Base-by-base conservation (phyloP, 2,329 filamentous ascomycete species). In the Alternaria atra region DNA sequence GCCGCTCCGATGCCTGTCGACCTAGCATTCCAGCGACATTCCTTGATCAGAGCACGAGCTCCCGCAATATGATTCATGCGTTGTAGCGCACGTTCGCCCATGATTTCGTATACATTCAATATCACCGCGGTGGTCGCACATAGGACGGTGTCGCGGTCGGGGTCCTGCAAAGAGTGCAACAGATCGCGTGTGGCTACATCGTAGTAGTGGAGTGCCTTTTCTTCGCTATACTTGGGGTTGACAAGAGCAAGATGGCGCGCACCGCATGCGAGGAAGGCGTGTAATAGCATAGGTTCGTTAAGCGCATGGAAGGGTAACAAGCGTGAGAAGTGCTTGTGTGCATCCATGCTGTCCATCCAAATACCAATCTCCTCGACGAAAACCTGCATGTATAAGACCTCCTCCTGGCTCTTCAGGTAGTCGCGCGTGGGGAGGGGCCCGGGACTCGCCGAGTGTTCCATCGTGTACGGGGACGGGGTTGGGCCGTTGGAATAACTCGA, bases 291-390 rank as follows among this genome's bases (percentile, higher is more conserved):
- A 0, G 93, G 90, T 60, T 95, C 92, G 55, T 89, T 86, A 25
- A 97, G 82, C 1, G 93, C 89, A 70, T 94, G 87, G 70, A 93
- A 93, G 0, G 94, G 93, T n/a, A 97, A 83, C 17, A 92, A 82
- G 48, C 91, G 87, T 25, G 92, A 92, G 77, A 97, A 97, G 75
- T 96, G 91, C 80, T 94, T 94, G 66, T 90, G 85, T 34, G 88
- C 85, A 80, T 97, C 92, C 83, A 97, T 89, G 42, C 89, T 92
- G 79, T 97, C 94, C 92, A 98, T 97, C 93, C 94, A 97, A 3
- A 93, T 80, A 1, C 91, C 93, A 2, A 98, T 92, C 67, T 97
- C 91, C 72, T 96, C 91, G 6, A 96, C 90, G 75, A 97, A 98
- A 0, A 93, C 89, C 76, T 97, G 92, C 90, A 97, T 92, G 74